Percentiles rank a stretch among this genome's conserved stretches.
Conservation (phyloP, 306 rosid species). For the Begonia loranthoides region DNA sequence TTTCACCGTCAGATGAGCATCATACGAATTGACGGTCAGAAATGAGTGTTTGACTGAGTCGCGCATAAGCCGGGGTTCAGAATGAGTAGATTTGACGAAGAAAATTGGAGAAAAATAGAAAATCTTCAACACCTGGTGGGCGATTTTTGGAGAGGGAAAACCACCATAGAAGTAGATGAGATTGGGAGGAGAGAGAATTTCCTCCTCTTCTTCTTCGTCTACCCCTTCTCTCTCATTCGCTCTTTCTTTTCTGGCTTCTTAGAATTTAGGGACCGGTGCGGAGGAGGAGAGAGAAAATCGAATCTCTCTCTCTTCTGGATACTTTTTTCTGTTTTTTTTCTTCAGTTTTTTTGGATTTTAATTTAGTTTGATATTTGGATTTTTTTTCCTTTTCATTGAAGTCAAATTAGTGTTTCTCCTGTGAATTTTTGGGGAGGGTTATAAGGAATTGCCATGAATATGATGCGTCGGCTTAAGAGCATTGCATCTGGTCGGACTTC, state of each 20-base stretch:
- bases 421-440: constrained; percentile 2
- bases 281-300: constrained; percentile 27
- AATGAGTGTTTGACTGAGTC: too few relatives aligned
- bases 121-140: neutral
- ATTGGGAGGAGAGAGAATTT: neutral
- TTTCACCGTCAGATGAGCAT: too few relatives aligned
- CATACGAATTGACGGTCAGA: too few relatives aligned
- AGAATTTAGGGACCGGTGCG: constrained; percentile 8
- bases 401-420: constrained; percentile 19
- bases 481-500: constrained; percentile 94
- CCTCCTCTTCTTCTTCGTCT: constrained; percentile 1
- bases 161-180: constrained; percentile 5
- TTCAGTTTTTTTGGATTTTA: neutral
- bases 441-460: constrained; percentile 32
- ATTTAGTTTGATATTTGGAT: neutral
- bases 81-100: too few relatives aligned
- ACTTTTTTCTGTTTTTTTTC: neutral
- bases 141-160: constrained; percentile 1
- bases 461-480: constrained; percentile 98
- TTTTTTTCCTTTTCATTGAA: neutral
- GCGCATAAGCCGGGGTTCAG: too few relatives aligned
- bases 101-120: constrained; percentile 2
- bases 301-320: constrained; percentile 40
- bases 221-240: constrained; percentile 8
- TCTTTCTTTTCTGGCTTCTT: constrained; percentile 5